phyloP scores from a whole-genome alignment of 2,329 filamentous ascomycete species.

The Trichoderma atroviride region DNA sequence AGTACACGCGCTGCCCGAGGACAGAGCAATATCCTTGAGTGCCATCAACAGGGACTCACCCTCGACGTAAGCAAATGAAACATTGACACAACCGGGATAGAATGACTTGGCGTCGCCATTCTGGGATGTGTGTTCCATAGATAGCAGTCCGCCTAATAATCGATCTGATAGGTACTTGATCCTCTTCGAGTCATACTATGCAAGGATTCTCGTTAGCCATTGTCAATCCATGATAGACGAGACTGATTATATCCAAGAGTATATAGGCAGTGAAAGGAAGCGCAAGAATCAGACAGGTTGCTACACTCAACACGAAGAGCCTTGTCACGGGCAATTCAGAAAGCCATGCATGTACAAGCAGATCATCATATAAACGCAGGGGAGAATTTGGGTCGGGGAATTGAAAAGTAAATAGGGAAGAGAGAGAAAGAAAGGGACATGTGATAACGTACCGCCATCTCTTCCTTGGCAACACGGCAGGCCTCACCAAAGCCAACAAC shows the following conservation, averaged over 20 bases:
- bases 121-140: slow-evolving; percentile 88
- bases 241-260: neutral
- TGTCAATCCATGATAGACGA: neutral
- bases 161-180: slow-evolving; percentile 82
- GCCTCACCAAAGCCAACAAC: slow-evolving; percentile 95
- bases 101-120: slow-evolving; percentile 84
- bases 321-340: slow-evolving; percentile 73
- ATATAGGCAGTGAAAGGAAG: neutral
- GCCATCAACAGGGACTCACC: slow-evolving; percentile 98
- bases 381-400: slow-evolving; percentile 25
- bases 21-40: slow-evolving; percentile 94
- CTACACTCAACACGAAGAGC: slow-evolving; percentile 63
- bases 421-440: neutral
- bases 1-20: slow-evolving; percentile 94
- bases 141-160: slow-evolving; percentile 77
- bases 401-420: neutral
- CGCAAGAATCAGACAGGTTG: slow-evolving; percentile 63
- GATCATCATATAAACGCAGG: slow-evolving; percentile 66
- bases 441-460: slow-evolving; percentile 75
- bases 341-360: slow-evolving; percentile 88
- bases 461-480: slow-evolving; percentile 85
- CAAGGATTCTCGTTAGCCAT: slow-evolving; percentile 26
- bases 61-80: slow-evolving; percentile 98
- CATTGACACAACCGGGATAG: slow-evolving; percentile 96
- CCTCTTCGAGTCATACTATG: slow-evolving; percentile 89